phyloP scores from a whole-genome alignment of 1,284 basidiomycete genomes.

The Tremellales sp. region DNA sequence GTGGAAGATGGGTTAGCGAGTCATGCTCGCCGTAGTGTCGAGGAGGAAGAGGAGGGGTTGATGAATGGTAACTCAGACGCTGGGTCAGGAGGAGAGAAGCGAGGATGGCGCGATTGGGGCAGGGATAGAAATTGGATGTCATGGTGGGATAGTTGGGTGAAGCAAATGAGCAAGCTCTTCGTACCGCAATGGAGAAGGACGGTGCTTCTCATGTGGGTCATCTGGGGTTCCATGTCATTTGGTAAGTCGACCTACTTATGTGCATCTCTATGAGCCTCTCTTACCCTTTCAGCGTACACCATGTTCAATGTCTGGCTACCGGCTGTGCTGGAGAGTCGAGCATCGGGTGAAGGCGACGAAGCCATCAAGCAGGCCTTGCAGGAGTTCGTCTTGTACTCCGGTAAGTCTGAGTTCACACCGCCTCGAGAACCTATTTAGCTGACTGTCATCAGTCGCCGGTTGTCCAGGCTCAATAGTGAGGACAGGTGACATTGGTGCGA shows the following conservation, averaged over 20 bases:
- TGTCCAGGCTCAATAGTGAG: conserved; percentile 79
- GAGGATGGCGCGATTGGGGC: conserved; percentile 4
- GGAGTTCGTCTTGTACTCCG: conserved; percentile 63
- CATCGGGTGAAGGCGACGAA: conserved; percentile 48
- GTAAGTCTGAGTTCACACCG: conserved; percentile 19
- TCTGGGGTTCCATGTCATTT: conserved; percentile 76
- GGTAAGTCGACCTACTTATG: conserved; percentile 53
- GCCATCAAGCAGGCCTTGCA: conserved; percentile 64
- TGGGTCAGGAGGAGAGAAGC: not conserved
- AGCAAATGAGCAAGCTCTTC: conserved; percentile 70
- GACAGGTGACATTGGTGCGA: not conserved
- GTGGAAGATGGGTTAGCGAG: conserved; percentile 25
- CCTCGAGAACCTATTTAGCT: not conserved
- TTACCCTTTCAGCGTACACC: conserved; percentile 64
- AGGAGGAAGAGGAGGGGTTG: conserved; percentile 8
- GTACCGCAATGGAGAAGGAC: conserved; percentile 75
- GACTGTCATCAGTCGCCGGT: conserved; percentile 62
- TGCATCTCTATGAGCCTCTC: not conserved
- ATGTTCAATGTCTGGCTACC: conserved; percentile 98
- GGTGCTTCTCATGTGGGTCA: conserved; percentile 76
- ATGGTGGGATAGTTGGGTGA: conserved; percentile 55
- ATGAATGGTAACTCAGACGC: not conserved
- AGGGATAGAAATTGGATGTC: conserved; percentile 1
- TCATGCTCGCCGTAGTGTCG: not conserved
- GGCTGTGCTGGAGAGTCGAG: conserved; percentile 63